Conservation (phyloP, 257 asterid species). For the Capsicum chinense region DNA sequence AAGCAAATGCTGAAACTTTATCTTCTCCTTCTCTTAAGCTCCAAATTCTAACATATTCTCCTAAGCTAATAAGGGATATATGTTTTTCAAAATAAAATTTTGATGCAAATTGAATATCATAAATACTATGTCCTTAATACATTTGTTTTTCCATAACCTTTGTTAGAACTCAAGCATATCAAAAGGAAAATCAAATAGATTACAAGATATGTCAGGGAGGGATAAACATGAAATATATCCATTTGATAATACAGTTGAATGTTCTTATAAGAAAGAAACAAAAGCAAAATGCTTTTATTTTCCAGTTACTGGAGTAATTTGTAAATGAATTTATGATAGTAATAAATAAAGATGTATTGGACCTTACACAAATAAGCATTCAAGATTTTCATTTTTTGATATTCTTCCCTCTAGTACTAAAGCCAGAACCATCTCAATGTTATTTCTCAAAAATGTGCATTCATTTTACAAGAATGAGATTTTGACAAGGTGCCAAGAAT, state of each 20-base stretch:
- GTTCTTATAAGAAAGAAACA: not conserved
- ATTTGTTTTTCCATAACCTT: constrained; percentile 27
- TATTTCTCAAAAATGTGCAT: constrained; percentile 42
- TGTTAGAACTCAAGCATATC: constrained; percentile 6
- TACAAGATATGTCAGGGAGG: not conserved
- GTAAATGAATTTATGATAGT: not conserved
- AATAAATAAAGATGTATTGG: constrained; percentile 25
- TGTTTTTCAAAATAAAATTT: constrained; percentile 42
- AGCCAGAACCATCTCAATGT: constrained; percentile 41
- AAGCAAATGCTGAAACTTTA: no score
- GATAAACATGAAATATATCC: constrained; percentile 26
- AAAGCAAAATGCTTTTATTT: constrained; percentile 15
- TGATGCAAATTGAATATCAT: constrained; percentile 43
- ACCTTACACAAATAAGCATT: constrained; percentile 47
- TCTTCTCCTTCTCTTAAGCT: no score
- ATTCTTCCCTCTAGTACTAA: constrained; percentile 40
- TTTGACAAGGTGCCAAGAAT: constrained; percentile 40
- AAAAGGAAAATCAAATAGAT: not conserved
- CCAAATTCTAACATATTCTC: constrained; percentile 35
- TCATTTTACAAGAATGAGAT: constrained; percentile 43
- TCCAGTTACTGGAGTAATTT: not conserved
- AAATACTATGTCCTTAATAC: constrained; percentile 50
- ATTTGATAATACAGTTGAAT: not conserved
- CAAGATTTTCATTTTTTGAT: constrained; percentile 42
- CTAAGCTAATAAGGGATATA: constrained; percentile 40